Conservation (phyloP, 2,329 filamentous ascomycete species). For the Cladosporium sp. region DNA sequence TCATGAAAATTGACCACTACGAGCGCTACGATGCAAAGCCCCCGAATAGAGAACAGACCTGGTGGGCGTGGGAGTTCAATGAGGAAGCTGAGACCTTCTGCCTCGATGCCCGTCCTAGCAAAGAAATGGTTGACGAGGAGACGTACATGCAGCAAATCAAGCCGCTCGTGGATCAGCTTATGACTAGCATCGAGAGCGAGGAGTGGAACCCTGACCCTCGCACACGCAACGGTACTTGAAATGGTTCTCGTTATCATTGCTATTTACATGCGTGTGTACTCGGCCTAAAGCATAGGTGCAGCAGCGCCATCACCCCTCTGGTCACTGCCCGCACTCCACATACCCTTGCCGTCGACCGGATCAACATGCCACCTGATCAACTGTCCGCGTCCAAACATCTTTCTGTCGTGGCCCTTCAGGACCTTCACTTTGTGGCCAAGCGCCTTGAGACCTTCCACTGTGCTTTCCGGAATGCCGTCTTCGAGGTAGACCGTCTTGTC, state of each 20-base stretch:
- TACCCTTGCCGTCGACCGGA: slow-evolving; percentile 59
- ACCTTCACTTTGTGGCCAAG: slow-evolving; percentile 75
- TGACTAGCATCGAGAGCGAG: slow-evolving; percentile 38
- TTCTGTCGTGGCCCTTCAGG: slow-evolving; percentile 63
- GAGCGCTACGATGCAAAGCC: slow-evolving; percentile 40
- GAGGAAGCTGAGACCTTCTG: slow-evolving; percentile 32
- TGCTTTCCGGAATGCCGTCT: slow-evolving; percentile 72
- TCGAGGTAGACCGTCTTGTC: slow-evolving; percentile 74
- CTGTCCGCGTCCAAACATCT: slow-evolving; percentile 82
- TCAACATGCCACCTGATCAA: slow-evolving; percentile 78
- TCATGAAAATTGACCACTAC: slow-evolving; percentile 44
- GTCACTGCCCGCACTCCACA: slow-evolving; percentile 91
- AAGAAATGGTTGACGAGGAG: slow-evolving; percentile 36
- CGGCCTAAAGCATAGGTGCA: slow-evolving; percentile 44
- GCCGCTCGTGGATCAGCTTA: slow-evolving; percentile 40
- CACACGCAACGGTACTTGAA: slow-evolving; percentile 17
- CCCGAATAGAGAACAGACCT: slow-evolving; percentile 35
- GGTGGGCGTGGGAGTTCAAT: slow-evolving; percentile 44
- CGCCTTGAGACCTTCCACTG: slow-evolving; percentile 64
- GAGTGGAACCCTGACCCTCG: slow-evolving; percentile 42
- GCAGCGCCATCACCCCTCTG: slow-evolving; percentile 77
- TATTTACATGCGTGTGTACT: background rate
- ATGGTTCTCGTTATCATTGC: slow-evolving; percentile 23
- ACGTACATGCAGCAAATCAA: slow-evolving; percentile 41
- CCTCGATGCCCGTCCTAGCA: slow-evolving; percentile 34